Conservation (phyloP, 148 eudicot genomes). For the Rhododendron ferrugineum region DNA sequence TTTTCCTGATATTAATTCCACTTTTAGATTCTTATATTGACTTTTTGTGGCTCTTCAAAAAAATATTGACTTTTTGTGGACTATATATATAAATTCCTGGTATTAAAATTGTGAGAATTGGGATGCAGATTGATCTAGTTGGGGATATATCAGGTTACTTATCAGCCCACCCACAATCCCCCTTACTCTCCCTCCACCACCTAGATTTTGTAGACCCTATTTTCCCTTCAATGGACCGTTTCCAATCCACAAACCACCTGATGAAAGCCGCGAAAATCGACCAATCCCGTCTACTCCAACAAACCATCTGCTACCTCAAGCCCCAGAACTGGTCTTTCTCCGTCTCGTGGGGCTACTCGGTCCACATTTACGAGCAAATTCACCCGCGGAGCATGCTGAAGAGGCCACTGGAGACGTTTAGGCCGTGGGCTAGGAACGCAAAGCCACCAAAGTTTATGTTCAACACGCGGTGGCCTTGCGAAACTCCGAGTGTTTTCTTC, state of each 20-base stretch:
- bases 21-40: too few relatives aligned
- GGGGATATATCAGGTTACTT: slow-evolving; percentile 33
- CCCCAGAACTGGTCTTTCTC: slow-evolving; percentile 45
- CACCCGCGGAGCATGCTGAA: slow-evolving; percentile 22
- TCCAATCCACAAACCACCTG: slow-evolving; percentile 40
- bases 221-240: slow-evolving; percentile 44
- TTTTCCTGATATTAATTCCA: too few relatives aligned
- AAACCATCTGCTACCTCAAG: slow-evolving; percentile 61
- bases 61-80: too few relatives aligned
- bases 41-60: too few relatives aligned
- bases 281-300: slow-evolving; percentile 56
- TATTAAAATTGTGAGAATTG: not conserved
- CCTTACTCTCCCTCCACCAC: slow-evolving; percentile 65
- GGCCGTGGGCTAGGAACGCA: slow-evolving; percentile 10
- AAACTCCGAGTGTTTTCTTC: slow-evolving; percentile 23
- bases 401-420: slow-evolving; percentile 27
- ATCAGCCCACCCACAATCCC: slow-evolving; percentile 36
- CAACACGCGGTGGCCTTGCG: slow-evolving; percentile 23
- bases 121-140: slow-evolving; percentile 20
- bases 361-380: slow-evolving; percentile 27
- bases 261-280: slow-evolving; percentile 45
- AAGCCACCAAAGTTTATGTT: slow-evolving; percentile 22
- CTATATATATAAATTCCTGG: not conserved
- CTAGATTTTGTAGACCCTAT: slow-evolving; percentile 43
- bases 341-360: slow-evolving; percentile 56